Base-by-base conservation (phyloP, 805 yeast genomes). In the Scheffersomyces amazonensis region DNA sequence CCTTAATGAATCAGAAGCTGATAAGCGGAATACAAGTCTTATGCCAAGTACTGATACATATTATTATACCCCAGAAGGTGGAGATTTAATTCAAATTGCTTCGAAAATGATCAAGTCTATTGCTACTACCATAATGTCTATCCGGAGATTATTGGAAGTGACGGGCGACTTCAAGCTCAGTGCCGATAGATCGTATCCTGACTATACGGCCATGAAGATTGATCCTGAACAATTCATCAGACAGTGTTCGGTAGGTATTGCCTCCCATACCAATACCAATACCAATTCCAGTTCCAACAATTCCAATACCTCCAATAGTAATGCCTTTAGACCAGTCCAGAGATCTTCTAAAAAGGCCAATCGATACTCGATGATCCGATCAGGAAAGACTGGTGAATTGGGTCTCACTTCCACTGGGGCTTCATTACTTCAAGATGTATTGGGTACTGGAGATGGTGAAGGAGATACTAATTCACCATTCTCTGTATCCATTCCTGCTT, bases 81-180 rank as follows among this genome's bases (percentile, higher is more conserved):
- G 80, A 35, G 73, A 71, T 11, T 68, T 85, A 54, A 77, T 82
- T 35, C 72, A 74, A 24, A 72, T 78, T 31, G 75, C 83, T 1
- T 71, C 85, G 2, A 72, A 72, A 44, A 80, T 83, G 80, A 66
- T 85, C 17, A 69, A 71, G 33, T 64, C 79, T 1, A 77, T 80
- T 17, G 55, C 76, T 9, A 50, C 58, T 16, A 75, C 83, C 1
- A 66, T 79, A 16, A 50, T 59, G 1, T 75, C 78, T 8, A 79
- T 82, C 37, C 58, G 73, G 44, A 70, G 64, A 39, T 66, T 80
- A 30, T 54, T 83, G 21, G 68, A 75, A 8, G 53, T 77, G 15
- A 74, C 81, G n/a, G 84, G 84, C n/a, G 86, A 83, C 46, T 81
- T 82, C 54, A 74, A 73, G 49, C 61, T 84, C 32, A 74, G 78